Percentiles rank a stretch among this genome's conserved stretches.
Conservation (phyloP, 257 asterid species). For the Solanum okadae region DNA sequence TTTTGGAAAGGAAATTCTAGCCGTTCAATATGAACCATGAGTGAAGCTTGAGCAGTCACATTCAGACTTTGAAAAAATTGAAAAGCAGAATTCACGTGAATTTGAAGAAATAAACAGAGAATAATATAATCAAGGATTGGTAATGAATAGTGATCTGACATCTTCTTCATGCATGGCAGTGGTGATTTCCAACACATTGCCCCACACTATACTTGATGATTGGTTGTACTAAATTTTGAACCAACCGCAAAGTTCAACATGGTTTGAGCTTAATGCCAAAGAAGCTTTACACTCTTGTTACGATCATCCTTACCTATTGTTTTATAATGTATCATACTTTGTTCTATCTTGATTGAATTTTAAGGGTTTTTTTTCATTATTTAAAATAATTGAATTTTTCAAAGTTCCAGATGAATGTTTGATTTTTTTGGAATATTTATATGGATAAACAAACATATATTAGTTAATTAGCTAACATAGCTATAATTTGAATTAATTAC, state of each 20-base stretch:
- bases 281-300: background rate
- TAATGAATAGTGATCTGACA: background rate
- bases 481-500: too few species aligned
- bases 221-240: background rate
- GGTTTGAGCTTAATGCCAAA: background rate
- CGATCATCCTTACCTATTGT: too few species aligned
- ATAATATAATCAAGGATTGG: background rate
- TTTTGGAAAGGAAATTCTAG: background rate
- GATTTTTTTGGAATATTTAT: too few species aligned
- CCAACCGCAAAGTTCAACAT: background rate
- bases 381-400: too few species aligned
- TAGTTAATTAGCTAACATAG: too few species aligned
- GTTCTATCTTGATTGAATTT: too few species aligned
- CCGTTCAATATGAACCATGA: background rate
- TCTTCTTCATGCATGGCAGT: background rate
- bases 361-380: too few species aligned
- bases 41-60: background rate
- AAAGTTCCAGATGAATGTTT: too few species aligned
- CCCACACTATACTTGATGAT: background rate
- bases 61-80: background rate
- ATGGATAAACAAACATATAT: too few species aligned
- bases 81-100: background rate
- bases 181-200: background rate
- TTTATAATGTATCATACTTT: too few species aligned
- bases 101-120: background rate